These are phyloP conservation scores for Teratosphaeria zuluensis DNA, from an alignment of 2,329 filamentous ascomycete species.

Conservation along the genomic window DNA sequence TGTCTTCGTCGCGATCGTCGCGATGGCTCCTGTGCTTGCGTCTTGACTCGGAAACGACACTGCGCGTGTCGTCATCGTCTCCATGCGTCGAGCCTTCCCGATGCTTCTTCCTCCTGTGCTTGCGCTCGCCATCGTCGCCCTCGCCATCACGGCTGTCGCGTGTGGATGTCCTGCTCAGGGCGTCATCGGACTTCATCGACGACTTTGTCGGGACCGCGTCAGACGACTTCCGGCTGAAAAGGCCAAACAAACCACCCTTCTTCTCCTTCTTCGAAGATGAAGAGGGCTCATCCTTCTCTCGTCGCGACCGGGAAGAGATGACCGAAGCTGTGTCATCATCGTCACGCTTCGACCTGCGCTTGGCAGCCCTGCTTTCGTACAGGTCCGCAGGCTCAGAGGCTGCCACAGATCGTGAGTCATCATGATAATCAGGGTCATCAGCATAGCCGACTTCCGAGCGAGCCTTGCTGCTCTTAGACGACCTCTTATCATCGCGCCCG, in stretches of 20 bases:
- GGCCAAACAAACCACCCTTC: constrained; percentile 36
- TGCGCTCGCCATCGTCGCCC: constrained; percentile 37
- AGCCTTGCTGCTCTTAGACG: constrained; percentile 18
- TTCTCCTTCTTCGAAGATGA: constrained; percentile 29
- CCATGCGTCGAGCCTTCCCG: constrained; percentile 26
- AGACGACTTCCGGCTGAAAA: constrained; percentile 37
- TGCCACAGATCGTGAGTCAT: constrained; percentile 32
- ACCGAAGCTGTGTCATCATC: constrained; percentile 34
- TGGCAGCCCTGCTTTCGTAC: constrained; percentile 30
- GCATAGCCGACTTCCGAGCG: constrained; percentile 20
- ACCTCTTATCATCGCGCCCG: constrained; percentile 25
- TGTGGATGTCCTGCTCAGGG: constrained; percentile 11
- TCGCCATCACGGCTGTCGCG: constrained; percentile 24
- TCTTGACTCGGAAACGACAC: constrained; percentile 16
- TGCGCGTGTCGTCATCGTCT: constrained; percentile 14
- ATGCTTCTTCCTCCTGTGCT: constrained; percentile 34
- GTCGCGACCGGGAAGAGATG: constrained; percentile 30
- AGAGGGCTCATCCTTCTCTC: constrained; percentile 28
- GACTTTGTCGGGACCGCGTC: constrained; percentile 26
- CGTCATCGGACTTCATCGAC: constrained; percentile 9
- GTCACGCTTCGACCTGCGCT: constrained; percentile 32
- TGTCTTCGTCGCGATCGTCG: constrained; percentile 13
- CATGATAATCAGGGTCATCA: constrained; percentile 14
- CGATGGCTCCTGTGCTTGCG: constrained; percentile 9
- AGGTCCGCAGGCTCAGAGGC: constrained; percentile 32